Conservation (phyloP, 352 stramenopile genomes). For the Phytopythium litorale region DNA sequence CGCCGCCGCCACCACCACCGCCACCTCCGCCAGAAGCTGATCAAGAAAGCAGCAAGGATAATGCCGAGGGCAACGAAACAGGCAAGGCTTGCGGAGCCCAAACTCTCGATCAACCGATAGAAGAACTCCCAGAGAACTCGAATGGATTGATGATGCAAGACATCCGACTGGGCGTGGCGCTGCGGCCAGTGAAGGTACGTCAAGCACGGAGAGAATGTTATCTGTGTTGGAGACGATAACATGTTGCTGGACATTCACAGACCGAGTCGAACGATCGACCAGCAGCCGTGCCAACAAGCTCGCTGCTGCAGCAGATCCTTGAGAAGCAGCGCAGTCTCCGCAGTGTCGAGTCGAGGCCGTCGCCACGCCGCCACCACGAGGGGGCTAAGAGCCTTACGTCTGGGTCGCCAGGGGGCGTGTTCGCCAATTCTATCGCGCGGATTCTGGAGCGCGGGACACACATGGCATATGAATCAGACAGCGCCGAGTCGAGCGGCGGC, state of each 20-base stretch:
- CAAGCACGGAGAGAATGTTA: neutral
- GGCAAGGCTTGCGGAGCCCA: neutral
- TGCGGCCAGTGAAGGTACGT: constrained; percentile 18
- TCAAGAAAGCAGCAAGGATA: neutral
- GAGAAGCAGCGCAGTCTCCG: constrained; percentile 46
- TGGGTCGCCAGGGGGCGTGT: constrained; percentile 15
- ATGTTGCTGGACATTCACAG: neutral
- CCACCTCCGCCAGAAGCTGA: constrained; percentile 11
- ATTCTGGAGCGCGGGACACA: constrained; percentile 53
- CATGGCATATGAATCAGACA: constrained; percentile 66
- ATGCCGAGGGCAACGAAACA: neutral
- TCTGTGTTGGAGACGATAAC: too few species aligned
- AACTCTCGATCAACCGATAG: neutral
- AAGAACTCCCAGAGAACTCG: constrained; percentile 11
- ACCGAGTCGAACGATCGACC: neutral
- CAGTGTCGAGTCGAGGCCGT: constrained; percentile 21
- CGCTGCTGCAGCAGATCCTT: constrained; percentile 49
- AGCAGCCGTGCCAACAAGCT: constrained; percentile 7
- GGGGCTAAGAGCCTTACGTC: neutral
- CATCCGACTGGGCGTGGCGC: constrained; percentile 26
- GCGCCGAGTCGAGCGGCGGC: constrained; percentile 15
- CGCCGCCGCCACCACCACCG: constrained; percentile 9
- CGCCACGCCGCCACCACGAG: neutral
- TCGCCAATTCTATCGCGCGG: constrained; percentile 53
- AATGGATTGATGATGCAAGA: constrained; percentile 7